These are phyloP conservation scores for Leccinellum albellum DNA, from an alignment of 768 basidiomycete species.

Conservation along the genomic window DNA sequence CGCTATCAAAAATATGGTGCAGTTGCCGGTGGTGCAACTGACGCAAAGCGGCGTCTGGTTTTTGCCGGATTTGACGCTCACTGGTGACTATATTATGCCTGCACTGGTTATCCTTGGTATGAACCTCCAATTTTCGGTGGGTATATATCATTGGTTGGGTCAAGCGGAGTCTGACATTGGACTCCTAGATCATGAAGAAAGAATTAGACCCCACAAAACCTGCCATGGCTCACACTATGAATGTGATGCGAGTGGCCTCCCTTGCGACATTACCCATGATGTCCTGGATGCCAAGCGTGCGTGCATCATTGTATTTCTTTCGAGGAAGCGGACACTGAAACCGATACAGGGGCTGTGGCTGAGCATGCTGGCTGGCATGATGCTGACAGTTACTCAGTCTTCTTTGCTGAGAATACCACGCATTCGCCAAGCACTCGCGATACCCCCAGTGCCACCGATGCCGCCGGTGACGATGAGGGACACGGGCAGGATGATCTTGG, in stretches of 20 bases:
- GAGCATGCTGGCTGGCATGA: slow-evolving; percentile 53
- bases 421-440: slow-evolving; percentile 38
- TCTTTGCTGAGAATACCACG: slow-evolving; percentile 39
- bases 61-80: slow-evolving; percentile 77
- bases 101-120: slow-evolving; percentile 52
- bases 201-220: slow-evolving; percentile 52
- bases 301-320: slow-evolving; percentile 22
- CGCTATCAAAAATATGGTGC: slow-evolving; percentile 67
- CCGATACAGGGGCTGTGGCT: slow-evolving; percentile 49
- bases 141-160: slow-evolving; percentile 20
- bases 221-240: slow-evolving; percentile 64
- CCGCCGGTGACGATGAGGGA: slow-evolving; percentile 29
- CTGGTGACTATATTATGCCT: slow-evolving; percentile 76
- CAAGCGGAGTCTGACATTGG: background rate
- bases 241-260: slow-evolving; percentile 58
- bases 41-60: slow-evolving; percentile 69
- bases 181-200: slow-evolving; percentile 42
- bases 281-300: slow-evolving; percentile 61
- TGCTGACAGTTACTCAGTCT: slow-evolving; percentile 45
- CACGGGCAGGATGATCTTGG: slow-evolving; percentile 16
- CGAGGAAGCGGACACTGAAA: background rate
- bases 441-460: slow-evolving; percentile 22
- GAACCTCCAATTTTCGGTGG: slow-evolving; percentile 66
- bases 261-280: slow-evolving; percentile 50
- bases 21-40: slow-evolving; percentile 69